Base-by-base conservation (phyloP, 805 yeast species). In the Starmerella lactis-condensi region DNA sequence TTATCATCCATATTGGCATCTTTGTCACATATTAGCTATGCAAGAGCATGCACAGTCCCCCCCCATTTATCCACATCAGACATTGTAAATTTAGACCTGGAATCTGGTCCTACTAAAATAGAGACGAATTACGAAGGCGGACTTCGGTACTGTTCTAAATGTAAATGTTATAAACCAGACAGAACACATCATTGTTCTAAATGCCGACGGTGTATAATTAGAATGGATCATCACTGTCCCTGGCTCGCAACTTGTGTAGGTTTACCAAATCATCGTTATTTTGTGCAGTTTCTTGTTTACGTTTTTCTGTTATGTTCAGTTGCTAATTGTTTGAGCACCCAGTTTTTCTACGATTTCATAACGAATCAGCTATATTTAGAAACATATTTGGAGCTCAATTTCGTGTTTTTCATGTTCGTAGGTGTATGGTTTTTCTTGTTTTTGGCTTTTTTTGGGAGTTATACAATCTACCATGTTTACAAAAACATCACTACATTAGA, bases 241-340 rank as follows among this genome's bases (percentile, higher is more conserved):
- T 85, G 96, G 96, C 81, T 82, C 52, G 73, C 92, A 2, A 61
- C 69, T 4, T 83, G 95, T 51, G 67, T 85, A 35, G 96, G 96
- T 0, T 75, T 68, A 53, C 56, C 57, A 18, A 85, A 85, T 53
- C 82, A 77, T 41, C 76, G 81, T 53, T 67, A 60, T 48, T 85
- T 83, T 47, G 50, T 79, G 17, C 93, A 81, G 49, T 75, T 76
- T 47, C 51, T 82, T 32, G 27, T 62, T 5, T 72, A 72, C 45
- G 57, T 68, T 3, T 54, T 69, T 2, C 17, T 64, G 28, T 36
- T 42, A 14, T 38, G 40, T 21, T 6, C 23, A 21, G 33, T 32
- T 11, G 32, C 37, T 7, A 12, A 44, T 13, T 29, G 34, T 26
- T 30, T 39, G 15, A 22, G 48, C 17, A 8, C 25, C 31, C 6